These are phyloP conservation scores for Fistulinella cinereoalba DNA, from an alignment of 1,284 basidiomycete genomes.

Conservation along the genomic window DNA sequence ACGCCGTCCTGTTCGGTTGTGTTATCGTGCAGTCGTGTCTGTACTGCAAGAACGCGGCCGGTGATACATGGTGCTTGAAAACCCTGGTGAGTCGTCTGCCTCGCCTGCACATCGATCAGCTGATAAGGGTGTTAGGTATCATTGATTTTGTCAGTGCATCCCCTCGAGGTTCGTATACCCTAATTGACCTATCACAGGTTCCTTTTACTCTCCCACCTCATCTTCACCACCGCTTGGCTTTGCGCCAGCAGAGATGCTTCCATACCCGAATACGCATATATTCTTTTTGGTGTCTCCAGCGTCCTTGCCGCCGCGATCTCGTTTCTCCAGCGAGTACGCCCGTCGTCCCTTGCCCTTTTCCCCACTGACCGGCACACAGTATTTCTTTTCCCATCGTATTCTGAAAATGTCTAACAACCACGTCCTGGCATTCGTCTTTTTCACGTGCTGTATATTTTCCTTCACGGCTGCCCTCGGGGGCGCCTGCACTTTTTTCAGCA, in stretches of 20 bases:
- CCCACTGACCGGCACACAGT: constrained; percentile 8
- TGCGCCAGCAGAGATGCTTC: constrained; percentile 10
- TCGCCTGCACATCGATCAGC: neutral
- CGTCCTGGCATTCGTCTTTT: constrained; percentile 11
- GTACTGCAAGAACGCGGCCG: constrained; percentile 23
- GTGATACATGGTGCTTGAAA: constrained; percentile 12
- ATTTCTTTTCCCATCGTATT: constrained; percentile 24
- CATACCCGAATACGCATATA: constrained; percentile 10
- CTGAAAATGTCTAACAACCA: constrained; percentile 16
- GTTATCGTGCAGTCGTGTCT: constrained; percentile 24
- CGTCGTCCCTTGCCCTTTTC: neutral
- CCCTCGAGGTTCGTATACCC: neutral
- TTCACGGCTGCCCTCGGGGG: constrained; percentile 23
- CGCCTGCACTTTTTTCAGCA: constrained; percentile 19
- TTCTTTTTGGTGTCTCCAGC: constrained; percentile 22
- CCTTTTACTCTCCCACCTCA: constrained; percentile 17
- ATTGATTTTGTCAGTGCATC: constrained; percentile 18
- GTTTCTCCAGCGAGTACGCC: constrained; percentile 20
- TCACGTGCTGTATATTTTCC: constrained; percentile 19
- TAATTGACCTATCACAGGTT: constrained; percentile 15
- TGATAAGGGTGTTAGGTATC: constrained; percentile 11
- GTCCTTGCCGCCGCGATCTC: constrained; percentile 12
- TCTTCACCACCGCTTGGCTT: constrained; percentile 19
- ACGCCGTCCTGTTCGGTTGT: constrained; percentile 26
- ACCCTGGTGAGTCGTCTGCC: constrained; percentile 14